Conservation (phyloP, 176 grass and related monocot species). For the Cenchrus purpureus region DNA sequence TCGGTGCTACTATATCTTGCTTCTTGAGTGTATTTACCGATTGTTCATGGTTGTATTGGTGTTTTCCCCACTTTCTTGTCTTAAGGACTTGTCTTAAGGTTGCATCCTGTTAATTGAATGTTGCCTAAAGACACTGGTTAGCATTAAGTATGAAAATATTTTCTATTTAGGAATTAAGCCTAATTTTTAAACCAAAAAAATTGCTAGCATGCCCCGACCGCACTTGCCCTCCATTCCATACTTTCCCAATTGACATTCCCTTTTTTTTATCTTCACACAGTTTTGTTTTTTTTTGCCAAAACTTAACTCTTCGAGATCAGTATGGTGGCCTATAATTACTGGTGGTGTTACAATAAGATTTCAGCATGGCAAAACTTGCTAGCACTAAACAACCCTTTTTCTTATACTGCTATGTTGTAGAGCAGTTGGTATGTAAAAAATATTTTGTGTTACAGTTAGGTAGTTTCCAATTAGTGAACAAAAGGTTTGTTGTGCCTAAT, state of each 20-base stretch:
- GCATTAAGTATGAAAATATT: background rate
- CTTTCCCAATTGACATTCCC: background rate
- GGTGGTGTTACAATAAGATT: background rate
- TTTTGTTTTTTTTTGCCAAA: constrained; percentile 2
- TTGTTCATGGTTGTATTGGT: constrained; percentile 17
- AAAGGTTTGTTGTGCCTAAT: background rate
- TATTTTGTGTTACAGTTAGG: background rate
- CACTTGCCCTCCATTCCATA: background rate
- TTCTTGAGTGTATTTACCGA: constrained; percentile 25
- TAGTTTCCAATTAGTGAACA: background rate
- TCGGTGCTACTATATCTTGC: constrained; percentile 22
- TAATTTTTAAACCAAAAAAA: background rate
- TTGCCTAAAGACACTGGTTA: background rate
- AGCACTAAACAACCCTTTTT: background rate
- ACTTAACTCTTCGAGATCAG: background rate
- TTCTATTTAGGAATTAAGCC: background rate
- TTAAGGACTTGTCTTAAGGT: constrained; percentile 17
- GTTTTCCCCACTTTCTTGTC: background rate
- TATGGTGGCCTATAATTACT: background rate
- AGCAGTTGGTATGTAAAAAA: background rate
- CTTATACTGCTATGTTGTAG: background rate
- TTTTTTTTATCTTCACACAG: background rate
- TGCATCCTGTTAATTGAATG: background rate
- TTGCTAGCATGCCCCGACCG: background rate
- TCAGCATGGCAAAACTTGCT: background rate